Base-by-base conservation (phyloP, 305 asterid species). In the Fraxinus dipetala region DNA sequence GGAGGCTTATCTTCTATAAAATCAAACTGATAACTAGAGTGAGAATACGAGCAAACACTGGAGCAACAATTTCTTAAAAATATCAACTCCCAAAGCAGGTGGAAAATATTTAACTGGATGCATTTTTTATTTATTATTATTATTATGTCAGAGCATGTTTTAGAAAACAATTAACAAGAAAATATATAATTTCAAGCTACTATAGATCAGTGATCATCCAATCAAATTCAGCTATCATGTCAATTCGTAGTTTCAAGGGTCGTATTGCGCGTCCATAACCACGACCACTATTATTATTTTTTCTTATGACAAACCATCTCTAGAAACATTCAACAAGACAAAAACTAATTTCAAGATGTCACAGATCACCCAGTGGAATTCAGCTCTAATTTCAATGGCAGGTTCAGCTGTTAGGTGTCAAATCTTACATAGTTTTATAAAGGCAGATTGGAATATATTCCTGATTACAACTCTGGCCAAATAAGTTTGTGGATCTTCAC, bases 291-390 rank as follows among this genome's bases (percentile, higher is more conserved):
- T 72, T 72, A 18, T 72, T 72, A 7, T 72, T 72, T 2, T 6
- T 72, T 18, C 51, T 72, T 16, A 2, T 34, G 75, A n/a, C 28
- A 8, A 72, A 72, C 14, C 16, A 34, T 72, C 51, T 72, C 48
- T n/a, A 72, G 45, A 34, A 72, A 35, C 51, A n/a, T 72, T 72
- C 26, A 34, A 72, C 51, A 72, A 72, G 51, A 72, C 76, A 72
- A 72, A 31, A 48, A 48, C 76, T 72, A 72, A 72, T 72, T 72
- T 72, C 45, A n/a, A 72, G 48, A 72, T 31, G 45, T 72, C 48
- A 72, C 28, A 34, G 76, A 72, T 72, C 48, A 72, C 30, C 45
- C 48, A 8, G 45, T 72, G 48, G 48, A n/a, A 28, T 67, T 67
- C 74, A 67, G 74, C 74, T 26, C 38, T 63, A 24, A 67, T 30